Conservation (phyloP, 257 asterid genomes). For the Penstemon eatonii region DNA sequence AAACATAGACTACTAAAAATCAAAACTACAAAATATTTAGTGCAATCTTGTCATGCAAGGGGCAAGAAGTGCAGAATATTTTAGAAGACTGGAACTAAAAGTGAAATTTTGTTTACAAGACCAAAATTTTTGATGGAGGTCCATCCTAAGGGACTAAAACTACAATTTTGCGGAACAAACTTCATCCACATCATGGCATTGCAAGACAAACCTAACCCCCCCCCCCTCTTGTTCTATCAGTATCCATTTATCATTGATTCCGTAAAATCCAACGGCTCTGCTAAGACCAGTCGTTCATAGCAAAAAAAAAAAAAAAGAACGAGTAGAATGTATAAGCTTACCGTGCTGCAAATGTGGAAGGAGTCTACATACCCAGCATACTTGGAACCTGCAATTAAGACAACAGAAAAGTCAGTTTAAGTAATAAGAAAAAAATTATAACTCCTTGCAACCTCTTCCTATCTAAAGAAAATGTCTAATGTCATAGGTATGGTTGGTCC, state of each 20-base stretch:
- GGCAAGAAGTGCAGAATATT: no score
- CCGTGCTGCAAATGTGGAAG: slow-evolving; percentile 88
- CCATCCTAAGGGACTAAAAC: no score
- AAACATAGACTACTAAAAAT: neutral
- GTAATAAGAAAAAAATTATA: slow-evolving; percentile 5
- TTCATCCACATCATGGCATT: neutral
- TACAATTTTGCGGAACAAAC: neutral
- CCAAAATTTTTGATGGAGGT: no score
- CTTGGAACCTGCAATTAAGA: slow-evolving; percentile 68
- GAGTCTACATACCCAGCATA: slow-evolving; percentile 89
- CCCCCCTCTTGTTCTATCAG: no score
- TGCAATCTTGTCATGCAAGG: no score
- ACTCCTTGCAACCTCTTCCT: no score
- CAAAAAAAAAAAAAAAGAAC: slow-evolving; percentile 6
- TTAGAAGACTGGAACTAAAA: no score
- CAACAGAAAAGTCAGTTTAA: slow-evolving; percentile 16
- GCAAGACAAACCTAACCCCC: neutral
- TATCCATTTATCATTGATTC: neutral
- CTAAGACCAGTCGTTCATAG: neutral
- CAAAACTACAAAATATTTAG: no score
- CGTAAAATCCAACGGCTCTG: neutral
- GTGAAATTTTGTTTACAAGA: no score
- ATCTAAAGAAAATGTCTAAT: no score
- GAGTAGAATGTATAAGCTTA: slow-evolving; percentile 37
- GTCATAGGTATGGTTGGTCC: no score